Base-by-base conservation (phyloP, 805 yeast genomes). In the Metschnikowia bowlesiae region DNA sequence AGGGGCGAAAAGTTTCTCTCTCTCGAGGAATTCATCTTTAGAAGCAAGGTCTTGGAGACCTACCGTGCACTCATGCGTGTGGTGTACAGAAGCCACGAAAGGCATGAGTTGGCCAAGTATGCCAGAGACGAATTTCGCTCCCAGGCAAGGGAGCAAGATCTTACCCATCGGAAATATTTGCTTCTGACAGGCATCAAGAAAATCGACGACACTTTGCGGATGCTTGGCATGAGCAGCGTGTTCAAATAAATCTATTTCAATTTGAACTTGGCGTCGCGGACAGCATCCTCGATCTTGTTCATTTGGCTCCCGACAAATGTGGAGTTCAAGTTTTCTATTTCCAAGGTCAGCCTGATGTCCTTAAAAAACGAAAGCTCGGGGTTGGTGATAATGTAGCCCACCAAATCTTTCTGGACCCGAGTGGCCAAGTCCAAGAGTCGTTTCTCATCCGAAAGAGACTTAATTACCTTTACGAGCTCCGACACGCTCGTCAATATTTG, bases 1-100 rank as follows among this genome's bases (percentile, higher is more conserved):
- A 42, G 32, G 16, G 36, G 37, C 11, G 45, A 18, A 3, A 48
- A 44, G 28, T 40, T 52, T 41, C 46, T 69, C 18, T 59, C 73
- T 6, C 56, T 73, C 5, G 76, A 73, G 39, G 77, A 73, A 49
- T 73, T 73, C 50, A 46, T 73, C 33, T 72, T 73, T 47, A 63
- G 76, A 14, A 67, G 61, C 42, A 65, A 65, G 49, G 63, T 73
- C 13, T 57, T 62, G n/a, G 52, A 59, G 9, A 64, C 68, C 1
- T 73, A 73, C 53, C 60, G 73, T 39, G 63, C 63, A 29, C 56
- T 71, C 14, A 54, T 67, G 49, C 54, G 77, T 35, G 55, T 65
- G 43, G 57, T 73, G 14, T 68, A 69, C 54, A 62, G 63, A 46
- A 66, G 65, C 47, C 76, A 73, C 46, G 75, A 73, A 49, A 62